Evolutionary conservation across 768 basidiomycete genomes (phyloP), one percentile per base, ranked within the genome.

Genomic region (Suillus alpinus): DNA sequence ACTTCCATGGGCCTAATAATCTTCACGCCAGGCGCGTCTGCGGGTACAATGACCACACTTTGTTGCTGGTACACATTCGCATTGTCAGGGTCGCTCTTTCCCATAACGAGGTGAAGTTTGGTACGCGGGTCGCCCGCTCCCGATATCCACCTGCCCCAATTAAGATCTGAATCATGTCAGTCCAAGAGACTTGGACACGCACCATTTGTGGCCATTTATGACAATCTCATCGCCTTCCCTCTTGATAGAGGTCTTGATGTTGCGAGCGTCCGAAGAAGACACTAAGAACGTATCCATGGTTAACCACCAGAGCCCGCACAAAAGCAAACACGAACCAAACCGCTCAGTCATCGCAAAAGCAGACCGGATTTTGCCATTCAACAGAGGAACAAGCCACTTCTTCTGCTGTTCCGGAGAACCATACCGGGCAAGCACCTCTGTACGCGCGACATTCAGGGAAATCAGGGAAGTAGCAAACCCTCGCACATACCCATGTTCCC

Each of bases 321-420:
- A 8, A 5, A 65, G 13, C 10, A 18, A 36, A 29, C 37, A 73
- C 81, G 50, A 60, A 92, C 94, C 88, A 67, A 91, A 87, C 67
- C 88, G 86, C 76, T 99, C 97, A 1, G 97, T 99, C 97, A 99
- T 99, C 44, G 95, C 83, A 69, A 99, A 99, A 7, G 95, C 88
- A 18, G 91, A 94, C 40, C 97, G 88, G 62, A 93, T 98, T 76
- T 96, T 88, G 49, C 96, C 97, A 59, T 93, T 89, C 57, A 98
- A 77, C 23, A 99, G 79, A 20, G 95, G 95, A 29, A 82, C 66
- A 7, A 99, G 83, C 91, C 94, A 99, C 71, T 88, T 86, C 76
- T 89, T 82, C 75, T 98, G 93, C 69, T 99, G 97, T 63, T 86
- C 92, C 1, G 87, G 84, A 32, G 87, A 89, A n/a, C 92, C 97